Percentiles rank a stretch among this genome's conserved stretches.
These are phyloP conservation scores for Zelonia costaricensis DNA, from an alignment of 208 protist species.

Conservation along the genomic window DNA sequence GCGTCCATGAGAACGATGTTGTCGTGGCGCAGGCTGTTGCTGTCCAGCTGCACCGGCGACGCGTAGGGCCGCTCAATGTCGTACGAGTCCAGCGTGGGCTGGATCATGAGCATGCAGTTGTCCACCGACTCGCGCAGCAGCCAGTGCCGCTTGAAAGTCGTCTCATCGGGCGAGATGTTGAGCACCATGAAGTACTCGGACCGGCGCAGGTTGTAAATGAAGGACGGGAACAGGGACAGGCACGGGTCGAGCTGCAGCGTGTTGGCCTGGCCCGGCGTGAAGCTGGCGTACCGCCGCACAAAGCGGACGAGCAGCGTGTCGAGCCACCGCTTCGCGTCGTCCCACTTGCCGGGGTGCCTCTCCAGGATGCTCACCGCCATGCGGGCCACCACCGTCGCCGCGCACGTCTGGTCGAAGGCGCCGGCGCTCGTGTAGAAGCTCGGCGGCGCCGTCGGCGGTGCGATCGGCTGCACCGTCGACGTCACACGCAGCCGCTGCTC, in stretches of 20 bases:
- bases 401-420: constrained; percentile 97
- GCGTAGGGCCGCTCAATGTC: constrained; percentile 81
- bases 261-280: constrained; percentile 79
- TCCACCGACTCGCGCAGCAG: constrained; percentile 95
- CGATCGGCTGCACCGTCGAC: constrained; percentile 71
- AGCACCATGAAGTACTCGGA: constrained; percentile 97
- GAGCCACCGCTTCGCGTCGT: constrained; percentile 97
- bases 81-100: constrained; percentile 97
- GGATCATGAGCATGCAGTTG: constrained; percentile 98
- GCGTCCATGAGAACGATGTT: constrained; percentile 98
- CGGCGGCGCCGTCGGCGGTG: constrained; percentile 39
- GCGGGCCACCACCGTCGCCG: constrained; percentile 71
- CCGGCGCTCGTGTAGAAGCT: constrained; percentile 47
- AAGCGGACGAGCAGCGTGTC: constrained; percentile 98
- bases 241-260: constrained; percentile 90
- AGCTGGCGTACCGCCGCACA: constrained; percentile 94
- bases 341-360: constrained; percentile 66
- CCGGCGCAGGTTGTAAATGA: constrained; percentile 99
- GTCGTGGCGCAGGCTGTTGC: constrained; percentile 85
- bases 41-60: constrained; percentile 93
- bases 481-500: constrained; percentile 89
- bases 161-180: constrained; percentile 98
- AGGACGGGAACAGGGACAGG: constrained; percentile 98
- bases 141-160: constrained; percentile 96
- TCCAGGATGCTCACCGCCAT: constrained; percentile 78